phyloP scores from a whole-genome alignment of 202 grass and related monocot species.

The Digitaria exilis region DNA sequence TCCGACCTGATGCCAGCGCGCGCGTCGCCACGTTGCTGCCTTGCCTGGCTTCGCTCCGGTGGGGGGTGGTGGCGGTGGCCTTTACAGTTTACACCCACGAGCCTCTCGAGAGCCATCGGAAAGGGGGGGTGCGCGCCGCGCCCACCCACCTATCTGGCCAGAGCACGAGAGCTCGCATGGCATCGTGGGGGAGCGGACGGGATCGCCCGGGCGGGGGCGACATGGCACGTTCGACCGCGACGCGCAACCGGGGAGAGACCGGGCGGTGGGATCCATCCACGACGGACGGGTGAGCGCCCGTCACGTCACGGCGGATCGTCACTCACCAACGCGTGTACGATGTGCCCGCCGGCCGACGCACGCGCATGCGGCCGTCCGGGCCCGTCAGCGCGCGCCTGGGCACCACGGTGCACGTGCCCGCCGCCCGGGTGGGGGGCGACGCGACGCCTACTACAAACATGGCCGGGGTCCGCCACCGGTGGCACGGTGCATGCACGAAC shows the following conservation, averaged over 20 bases:
- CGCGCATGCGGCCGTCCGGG: background rate
- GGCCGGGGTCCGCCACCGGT: background rate
- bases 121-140: too few species aligned
- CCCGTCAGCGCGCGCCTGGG: background rate
- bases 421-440: conserved; percentile 1
- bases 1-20: background rate
- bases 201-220: background rate
- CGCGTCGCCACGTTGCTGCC: conserved; percentile 1
- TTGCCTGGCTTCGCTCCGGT: background rate
- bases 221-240: conserved; percentile 24
- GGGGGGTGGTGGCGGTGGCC: background rate
- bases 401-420: conserved; percentile 45
- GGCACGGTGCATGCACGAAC: background rate
- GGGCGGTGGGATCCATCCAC: background rate
- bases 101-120: background rate
- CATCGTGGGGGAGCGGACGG: background rate
- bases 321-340: background rate
- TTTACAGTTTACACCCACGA: conserved; percentile 37
- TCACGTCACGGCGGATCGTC: background rate
- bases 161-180: background rate
- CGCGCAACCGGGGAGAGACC: background rate
- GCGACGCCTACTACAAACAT: background rate
- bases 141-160: background rate
- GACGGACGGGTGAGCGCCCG: background rate
- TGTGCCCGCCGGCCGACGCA: background rate